Evolutionary conservation across 2,329 filamentous ascomycete genomes (phyloP).

Genomic region (Alternaria viburni): DNA sequence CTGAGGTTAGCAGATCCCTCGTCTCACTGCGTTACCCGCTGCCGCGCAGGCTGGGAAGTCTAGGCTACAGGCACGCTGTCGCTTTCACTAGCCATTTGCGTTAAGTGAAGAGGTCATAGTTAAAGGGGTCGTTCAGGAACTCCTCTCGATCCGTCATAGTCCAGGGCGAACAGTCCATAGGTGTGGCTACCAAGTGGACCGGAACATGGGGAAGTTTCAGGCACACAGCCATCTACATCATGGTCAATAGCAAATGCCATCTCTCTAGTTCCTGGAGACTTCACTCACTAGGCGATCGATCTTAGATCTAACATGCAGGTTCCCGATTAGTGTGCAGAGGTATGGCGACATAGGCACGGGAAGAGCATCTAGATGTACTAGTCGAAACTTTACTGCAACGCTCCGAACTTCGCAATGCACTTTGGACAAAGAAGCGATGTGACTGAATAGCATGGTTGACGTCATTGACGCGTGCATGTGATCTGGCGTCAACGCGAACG

Average conservation of each 20-base stretch:
- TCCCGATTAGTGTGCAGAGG: background rate
- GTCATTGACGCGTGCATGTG: slow-evolving; percentile 12
- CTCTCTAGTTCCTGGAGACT: background rate
- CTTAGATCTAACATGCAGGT: slow-evolving; percentile 9
- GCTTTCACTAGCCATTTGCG: slow-evolving; percentile 1
- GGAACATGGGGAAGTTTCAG: slow-evolving; percentile 6
- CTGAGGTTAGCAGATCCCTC: background rate
- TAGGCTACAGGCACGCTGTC: background rate
- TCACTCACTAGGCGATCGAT: slow-evolving; percentile 5
- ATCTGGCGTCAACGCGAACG: slow-evolving; percentile 11
- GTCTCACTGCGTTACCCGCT: background rate
- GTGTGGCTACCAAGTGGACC: background rate
- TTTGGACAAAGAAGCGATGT: background rate
- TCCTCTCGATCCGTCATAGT: background rate
- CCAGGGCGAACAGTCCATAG: background rate
- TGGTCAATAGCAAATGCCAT: slow-evolving; percentile 6
- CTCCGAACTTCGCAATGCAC: background rate
- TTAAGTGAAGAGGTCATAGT: slow-evolving; percentile 4
- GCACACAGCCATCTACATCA: background rate
- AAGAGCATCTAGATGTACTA: background rate
- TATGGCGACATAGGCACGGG: background rate
- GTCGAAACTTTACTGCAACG: background rate
- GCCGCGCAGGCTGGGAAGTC: background rate
- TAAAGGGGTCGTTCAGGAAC: background rate
- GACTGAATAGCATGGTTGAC: slow-evolving; percentile 1